Conservation (phyloP, 2,329 filamentous ascomycete genomes). For the Colletotrichum agaves region DNA sequence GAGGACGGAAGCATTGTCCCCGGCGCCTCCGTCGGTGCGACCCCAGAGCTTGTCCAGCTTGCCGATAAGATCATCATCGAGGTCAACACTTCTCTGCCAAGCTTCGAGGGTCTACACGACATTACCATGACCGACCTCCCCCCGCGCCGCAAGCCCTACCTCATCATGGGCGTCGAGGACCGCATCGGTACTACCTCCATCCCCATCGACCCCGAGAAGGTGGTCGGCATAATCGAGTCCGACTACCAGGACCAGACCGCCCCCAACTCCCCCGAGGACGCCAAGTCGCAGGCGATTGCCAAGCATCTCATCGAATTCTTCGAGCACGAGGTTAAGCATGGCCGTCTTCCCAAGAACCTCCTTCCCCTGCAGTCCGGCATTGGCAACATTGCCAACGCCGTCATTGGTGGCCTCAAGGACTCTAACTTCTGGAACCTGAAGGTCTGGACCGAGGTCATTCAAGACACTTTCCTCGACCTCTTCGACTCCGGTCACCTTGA, state of each 20-base stretch:
- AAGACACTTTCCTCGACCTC: conserved; percentile 92
- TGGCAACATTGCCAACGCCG: conserved; percentile 93
- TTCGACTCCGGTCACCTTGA: conserved; percentile 90
- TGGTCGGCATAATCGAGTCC: conserved; percentile 85
- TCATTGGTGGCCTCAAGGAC: conserved; percentile 83
- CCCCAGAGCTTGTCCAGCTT: conserved; percentile 88
- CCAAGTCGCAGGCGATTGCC: conserved; percentile 77
- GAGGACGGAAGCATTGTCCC: conserved; percentile 90
- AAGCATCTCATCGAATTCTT: conserved; percentile 83
- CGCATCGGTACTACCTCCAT: conserved; percentile 86
- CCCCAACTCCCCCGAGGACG: conserved; percentile 82
- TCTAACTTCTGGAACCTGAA: conserved; percentile 89
- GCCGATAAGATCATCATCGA: conserved; percentile 92
- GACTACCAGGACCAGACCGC: conserved; percentile 82
- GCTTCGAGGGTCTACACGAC: conserved; percentile 89
- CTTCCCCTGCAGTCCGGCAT: conserved; percentile 89
- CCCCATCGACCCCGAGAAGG: conserved; percentile 84
- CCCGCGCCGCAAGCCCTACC: conserved; percentile 83
- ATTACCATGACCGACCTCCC: conserved; percentile 91
- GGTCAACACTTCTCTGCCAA: conserved; percentile 87
- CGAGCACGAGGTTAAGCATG: conserved; percentile 84
- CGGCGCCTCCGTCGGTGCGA: conserved; percentile 86
- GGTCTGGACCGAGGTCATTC: conserved; percentile 93
- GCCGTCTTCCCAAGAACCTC: conserved; percentile 79
- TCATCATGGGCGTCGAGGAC: conserved; percentile 87